Base-by-base conservation (phyloP, 1,284 basidiomycete genomes). In the Ceratobasidium sp. region DNA sequence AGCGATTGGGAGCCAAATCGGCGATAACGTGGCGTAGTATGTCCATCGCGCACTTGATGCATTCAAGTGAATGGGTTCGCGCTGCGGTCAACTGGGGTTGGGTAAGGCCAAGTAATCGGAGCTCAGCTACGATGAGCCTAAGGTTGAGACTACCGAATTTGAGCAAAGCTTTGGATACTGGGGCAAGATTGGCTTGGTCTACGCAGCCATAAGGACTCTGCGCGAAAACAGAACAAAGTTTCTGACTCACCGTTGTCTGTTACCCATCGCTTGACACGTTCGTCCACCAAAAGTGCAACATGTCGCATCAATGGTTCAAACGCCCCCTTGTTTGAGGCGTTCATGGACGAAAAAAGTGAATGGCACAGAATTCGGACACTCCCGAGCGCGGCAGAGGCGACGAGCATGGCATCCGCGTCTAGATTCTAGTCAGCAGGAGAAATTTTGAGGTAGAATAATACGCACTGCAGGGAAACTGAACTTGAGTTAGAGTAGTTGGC, bases 1-100 rank as follows among this genome's bases (percentile, higher is more conserved):
- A 56, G 2, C 64, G 49, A 23, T 56, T 53, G 16, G 64, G 64
- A 12, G 53, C 51, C 38, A 67, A 21, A 8, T 56, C 49, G 51
- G 49, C 30, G 8, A 44, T 33, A 23, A 67, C 64, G n/a, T 56
- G 21, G 23, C 49, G 21, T 21, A 67, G 21, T 12, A 67, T 21
- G 25, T 67, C 64, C 64, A 67, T 67, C 11, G 64, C 64, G 16
- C 64, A 67, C 36, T 67, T 67, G 51, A 67, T 67, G 42, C 64
- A 67, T 33, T 67, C 64, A 28, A 67, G 64, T 14, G 64, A 40
- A 18, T 67, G 64, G n/a, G 42, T 67, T 28, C 64, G 49, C 9
- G 64, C 53, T 9, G 64, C 49, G 33, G 36, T 54, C 36, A 67
- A 18, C 28, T 67, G 64, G 12, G 64, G 64, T 44, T 67, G 64